Conservation (phyloP, 495 filamentous ascomycete genomes). For the Aspergillus nidulans region DNA sequence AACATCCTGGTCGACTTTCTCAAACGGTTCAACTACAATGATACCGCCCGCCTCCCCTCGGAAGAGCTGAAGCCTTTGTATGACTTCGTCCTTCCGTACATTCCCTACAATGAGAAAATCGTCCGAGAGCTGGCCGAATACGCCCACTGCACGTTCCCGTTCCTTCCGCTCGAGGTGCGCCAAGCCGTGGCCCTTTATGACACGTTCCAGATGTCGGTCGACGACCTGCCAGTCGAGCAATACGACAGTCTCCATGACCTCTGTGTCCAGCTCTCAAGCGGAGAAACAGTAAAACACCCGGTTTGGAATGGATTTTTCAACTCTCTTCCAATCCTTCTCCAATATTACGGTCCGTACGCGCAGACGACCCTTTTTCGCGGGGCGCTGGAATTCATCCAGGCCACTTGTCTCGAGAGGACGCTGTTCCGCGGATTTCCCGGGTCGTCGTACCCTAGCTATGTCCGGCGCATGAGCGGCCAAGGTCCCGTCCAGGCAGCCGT, state of each 20-base stretch:
- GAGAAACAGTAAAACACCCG: background rate
- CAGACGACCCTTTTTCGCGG: too few species aligned
- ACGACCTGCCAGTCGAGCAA: background rate
- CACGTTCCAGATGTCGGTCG: background rate
- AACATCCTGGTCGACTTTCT: background rate
- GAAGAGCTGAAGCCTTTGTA: background rate
- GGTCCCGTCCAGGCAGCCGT: background rate
- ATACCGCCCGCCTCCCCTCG: background rate
- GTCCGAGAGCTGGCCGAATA: background rate
- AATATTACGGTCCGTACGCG: too few species aligned
- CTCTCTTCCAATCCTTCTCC: too few species aligned
- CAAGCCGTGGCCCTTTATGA: background rate
- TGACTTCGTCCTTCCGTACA: background rate
- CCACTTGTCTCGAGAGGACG: too few species aligned
- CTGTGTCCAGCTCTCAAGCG: background rate
- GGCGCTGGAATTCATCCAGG: too few species aligned
- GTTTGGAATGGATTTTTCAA: background rate
- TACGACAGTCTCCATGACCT: background rate
- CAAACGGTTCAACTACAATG: background rate
- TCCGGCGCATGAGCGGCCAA: background rate
- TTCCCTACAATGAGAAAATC: background rate
- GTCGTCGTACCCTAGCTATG: too few species aligned
- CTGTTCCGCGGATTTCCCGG: too few species aligned
- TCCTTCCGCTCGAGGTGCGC: background rate
- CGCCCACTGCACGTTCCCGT: background rate